Evolutionary conservation across 441 rosid species (phyloP).

Genomic region (Populus hybrid): DNA sequence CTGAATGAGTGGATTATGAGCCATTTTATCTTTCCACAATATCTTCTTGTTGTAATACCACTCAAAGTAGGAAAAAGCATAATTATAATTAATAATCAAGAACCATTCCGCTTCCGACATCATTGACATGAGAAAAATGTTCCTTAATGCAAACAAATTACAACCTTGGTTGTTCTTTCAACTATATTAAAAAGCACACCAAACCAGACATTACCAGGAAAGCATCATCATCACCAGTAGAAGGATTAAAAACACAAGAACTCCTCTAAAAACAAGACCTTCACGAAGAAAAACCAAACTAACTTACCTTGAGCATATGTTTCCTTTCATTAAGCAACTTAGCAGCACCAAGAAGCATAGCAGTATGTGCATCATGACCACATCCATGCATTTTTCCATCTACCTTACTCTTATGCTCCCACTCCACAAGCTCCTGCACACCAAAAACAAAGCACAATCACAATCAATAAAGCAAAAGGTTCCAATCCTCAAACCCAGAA

Average conservation of each 20-base stretch:
- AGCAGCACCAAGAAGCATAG: conserved; percentile 92
- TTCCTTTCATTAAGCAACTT: conserved; percentile 71
- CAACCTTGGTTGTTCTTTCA: not conserved
- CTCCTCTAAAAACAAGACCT: not conserved
- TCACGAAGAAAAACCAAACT: not conserved
- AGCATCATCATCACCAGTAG: not conserved
- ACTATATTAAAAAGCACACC: not conserved
- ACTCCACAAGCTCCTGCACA: conserved; percentile 67
- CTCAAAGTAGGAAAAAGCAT: not conserved
- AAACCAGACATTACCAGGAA: not conserved
- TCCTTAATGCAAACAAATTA: not conserved
- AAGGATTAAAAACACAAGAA: not conserved
- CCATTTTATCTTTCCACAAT: not conserved
- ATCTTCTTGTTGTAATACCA: not conserved
- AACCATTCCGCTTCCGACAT: not conserved
- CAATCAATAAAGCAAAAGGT: not conserved
- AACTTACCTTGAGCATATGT: conserved; percentile 51
- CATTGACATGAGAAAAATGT: not conserved
- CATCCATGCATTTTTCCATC: conserved; percentile 82
- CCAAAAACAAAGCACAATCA: conserved; percentile 3
- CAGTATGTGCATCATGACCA: conserved; percentile 74
- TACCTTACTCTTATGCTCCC: conserved; percentile 80
- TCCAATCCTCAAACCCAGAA: not conserved
- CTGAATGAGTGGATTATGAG: not conserved
- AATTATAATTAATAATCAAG: not conserved